A percentile compares a stretch with the other conserved stretches of the same genome.
These are phyloP conservation scores for Plantago coronopus DNA, from an alignment of 305 asterid genomes.

Conservation along the genomic window DNA sequence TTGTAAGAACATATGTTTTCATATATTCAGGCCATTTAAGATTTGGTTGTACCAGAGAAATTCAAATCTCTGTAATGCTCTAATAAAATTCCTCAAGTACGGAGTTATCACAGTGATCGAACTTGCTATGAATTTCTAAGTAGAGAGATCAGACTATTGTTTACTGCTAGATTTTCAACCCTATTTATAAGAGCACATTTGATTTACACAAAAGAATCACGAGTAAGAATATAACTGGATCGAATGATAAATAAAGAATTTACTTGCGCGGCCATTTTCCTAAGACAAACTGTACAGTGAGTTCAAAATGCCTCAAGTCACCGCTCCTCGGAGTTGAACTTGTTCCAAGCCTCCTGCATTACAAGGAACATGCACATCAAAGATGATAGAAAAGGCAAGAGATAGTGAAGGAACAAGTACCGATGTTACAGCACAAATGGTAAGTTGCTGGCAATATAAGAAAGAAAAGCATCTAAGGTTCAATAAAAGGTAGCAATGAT, in stretches of 20 bases:
- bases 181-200: slow-evolving; percentile 5
- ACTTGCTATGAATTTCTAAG: background rate
- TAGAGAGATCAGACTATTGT: slow-evolving; percentile 2
- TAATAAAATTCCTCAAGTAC: slow-evolving; percentile 4
- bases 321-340: slow-evolving; percentile 51
- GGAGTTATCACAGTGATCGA: background rate
- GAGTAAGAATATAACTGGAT: slow-evolving; percentile 10
- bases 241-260: slow-evolving; percentile 3
- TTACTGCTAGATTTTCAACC: background rate
- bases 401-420: background rate
- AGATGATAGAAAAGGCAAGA: slow-evolving; percentile 9
- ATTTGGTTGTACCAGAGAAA: slow-evolving; percentile 7
- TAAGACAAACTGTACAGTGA: slow-evolving; percentile 21
- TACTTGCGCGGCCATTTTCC: slow-evolving; percentile 23
- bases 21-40: slow-evolving; percentile 10
- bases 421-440: background rate
- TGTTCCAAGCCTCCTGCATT: slow-evolving; percentile 53
- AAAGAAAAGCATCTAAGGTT: too few species aligned
- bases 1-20: slow-evolving; percentile 9
- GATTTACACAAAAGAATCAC: slow-evolving; percentile 12
- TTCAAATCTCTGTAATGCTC: background rate
- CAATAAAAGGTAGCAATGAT: too few species aligned
- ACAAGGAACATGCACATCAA: slow-evolving; percentile 11
- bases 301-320: slow-evolving; percentile 22
- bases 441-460: too few species aligned